Conservation (phyloP, 495 filamentous ascomycete genomes). For the Copromyces sp. region DNA sequence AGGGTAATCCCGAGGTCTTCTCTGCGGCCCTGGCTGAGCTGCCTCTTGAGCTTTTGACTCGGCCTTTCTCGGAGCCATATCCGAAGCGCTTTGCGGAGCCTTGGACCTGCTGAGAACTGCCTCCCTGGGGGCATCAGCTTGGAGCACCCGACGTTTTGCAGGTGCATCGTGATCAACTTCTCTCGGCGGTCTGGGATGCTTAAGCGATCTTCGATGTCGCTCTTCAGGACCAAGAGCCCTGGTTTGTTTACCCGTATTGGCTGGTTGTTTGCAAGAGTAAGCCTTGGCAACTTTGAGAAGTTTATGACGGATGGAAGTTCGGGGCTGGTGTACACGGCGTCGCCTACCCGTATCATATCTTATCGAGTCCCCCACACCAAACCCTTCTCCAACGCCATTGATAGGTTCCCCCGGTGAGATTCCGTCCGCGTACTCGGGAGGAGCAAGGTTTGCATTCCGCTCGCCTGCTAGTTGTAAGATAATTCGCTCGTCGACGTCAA, state of each 20-base stretch:
- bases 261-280: background rate
- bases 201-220: background rate
- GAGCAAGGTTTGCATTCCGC: background rate
- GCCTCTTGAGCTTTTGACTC: background rate
- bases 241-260: background rate
- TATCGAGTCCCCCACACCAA: conserved; percentile 14
- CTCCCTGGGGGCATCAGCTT: background rate
- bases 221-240: background rate
- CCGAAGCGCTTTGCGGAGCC: background rate
- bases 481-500: conserved; percentile 36
- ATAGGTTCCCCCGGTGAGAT: background rate
- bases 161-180: background rate
- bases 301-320: background rate
- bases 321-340: background rate
- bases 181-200: background rate
- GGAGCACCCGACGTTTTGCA: background rate
- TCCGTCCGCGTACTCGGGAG: background rate
- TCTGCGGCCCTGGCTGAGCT: background rate
- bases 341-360: background rate
- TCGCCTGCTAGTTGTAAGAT: conserved; percentile 25
- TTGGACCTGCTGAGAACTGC: background rate
- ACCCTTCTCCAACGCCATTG: conserved; percentile 11
- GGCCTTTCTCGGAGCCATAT: background rate
- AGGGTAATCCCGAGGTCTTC: background rate
- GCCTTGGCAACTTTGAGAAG: background rate